phyloP scores from a whole-genome alignment of 768 basidiomycete species.

The Imleria badia region DNA sequence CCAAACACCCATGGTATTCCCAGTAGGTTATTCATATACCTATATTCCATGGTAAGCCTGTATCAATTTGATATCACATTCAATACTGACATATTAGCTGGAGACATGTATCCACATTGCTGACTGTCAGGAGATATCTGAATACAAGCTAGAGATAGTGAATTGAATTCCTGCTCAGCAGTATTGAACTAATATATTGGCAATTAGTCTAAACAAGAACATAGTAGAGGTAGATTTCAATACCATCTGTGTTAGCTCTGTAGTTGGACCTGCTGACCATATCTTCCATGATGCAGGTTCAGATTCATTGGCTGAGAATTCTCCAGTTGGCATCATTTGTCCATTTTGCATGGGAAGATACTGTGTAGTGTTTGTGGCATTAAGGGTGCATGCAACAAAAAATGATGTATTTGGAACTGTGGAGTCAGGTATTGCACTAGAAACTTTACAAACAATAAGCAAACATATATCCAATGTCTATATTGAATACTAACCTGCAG shows the following conservation, averaged over 20 bases:
- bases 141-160: background rate
- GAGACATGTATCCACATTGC: background rate
- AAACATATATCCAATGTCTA: background rate
- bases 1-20: background rate
- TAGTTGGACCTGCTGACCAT: conserved; percentile 2
- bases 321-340: too few relatives aligned
- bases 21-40: conserved; percentile 3
- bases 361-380: background rate
- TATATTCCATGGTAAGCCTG: background rate
- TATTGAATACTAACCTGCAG: background rate
- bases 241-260: background rate
- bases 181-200: background rate
- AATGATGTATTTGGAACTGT: background rate
- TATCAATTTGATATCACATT: background rate
- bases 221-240: background rate
- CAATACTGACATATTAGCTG: background rate
- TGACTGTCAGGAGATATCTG: background rate
- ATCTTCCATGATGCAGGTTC: background rate
- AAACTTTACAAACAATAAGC: background rate
- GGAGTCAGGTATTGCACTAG: too few relatives aligned
- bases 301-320: background rate
- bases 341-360: conserved; percentile 5
- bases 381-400: conserved; percentile 8
- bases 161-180: background rate
- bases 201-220: background rate